These are phyloP conservation scores for Colletotrichum sublineola DNA, from an alignment of 2,329 filamentous ascomycete genomes.

Conservation along the genomic window DNA sequence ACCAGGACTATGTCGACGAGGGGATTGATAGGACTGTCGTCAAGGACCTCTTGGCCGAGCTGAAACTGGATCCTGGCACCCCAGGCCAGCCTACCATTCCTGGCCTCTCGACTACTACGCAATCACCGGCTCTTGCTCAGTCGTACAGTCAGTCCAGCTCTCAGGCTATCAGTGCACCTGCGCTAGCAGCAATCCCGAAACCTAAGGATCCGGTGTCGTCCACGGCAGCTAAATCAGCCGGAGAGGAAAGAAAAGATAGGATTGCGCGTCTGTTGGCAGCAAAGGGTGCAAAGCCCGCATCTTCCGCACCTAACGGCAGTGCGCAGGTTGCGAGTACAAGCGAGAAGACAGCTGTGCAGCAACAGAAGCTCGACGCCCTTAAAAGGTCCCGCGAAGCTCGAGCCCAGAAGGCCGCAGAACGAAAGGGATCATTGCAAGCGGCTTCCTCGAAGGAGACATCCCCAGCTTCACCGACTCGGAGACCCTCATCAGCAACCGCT, in stretches of 20 bases:
- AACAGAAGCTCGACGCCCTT: conserved; percentile 83
- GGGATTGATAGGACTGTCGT: conserved; percentile 76
- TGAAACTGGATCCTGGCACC: conserved; percentile 68
- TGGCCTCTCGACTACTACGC: conserved; percentile 3
- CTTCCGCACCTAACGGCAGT: conserved; percentile 33
- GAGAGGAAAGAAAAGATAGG: conserved; percentile 78
- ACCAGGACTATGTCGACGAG: conserved; percentile 79
- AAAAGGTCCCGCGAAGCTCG: conserved; percentile 68
- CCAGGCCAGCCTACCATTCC: conserved; percentile 32
- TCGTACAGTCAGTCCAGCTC: conserved; percentile 8
- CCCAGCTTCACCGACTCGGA: neutral
- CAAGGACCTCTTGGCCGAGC: conserved; percentile 74
- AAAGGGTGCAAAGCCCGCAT: conserved; percentile 69
- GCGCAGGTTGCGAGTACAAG: conserved; percentile 54
- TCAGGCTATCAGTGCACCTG: neutral
- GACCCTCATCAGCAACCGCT: conserved; percentile 7
- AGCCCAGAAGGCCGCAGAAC: conserved; percentile 51
- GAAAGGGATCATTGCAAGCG: conserved; percentile 30
- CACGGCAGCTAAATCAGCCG: conserved; percentile 51
- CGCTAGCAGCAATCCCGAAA: neutral
- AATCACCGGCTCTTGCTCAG: neutral
- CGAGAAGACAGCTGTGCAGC: conserved; percentile 79
- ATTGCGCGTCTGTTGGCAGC: conserved; percentile 82
- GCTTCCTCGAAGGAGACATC: conserved; percentile 23
- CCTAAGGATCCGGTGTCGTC: conserved; percentile 9